Evolutionary conservation across 2,329 filamentous ascomycete genomes (phyloP).

Genomic region (Cordyceps tenuipes): DNA sequence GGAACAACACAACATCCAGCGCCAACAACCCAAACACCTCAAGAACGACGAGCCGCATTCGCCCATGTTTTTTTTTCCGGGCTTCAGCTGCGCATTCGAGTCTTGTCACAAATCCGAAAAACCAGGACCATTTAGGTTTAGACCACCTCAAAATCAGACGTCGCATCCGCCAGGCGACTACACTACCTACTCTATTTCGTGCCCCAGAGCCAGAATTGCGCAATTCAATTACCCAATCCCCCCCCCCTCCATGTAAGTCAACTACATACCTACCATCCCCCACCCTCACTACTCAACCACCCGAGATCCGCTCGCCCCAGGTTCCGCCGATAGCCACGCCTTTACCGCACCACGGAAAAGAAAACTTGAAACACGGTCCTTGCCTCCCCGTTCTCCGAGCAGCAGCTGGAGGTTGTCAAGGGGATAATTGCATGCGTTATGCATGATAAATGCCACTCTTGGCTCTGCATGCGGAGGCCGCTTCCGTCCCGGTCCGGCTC

Average conservation of each 20-base stretch:
- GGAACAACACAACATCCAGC: background rate
- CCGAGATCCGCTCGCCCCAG: slow-evolving; percentile 12
- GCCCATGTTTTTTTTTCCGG: background rate
- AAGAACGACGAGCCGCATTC: background rate
- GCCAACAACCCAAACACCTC: background rate
- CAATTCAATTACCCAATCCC: too few species aligned
- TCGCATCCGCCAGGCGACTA: slow-evolving; percentile 1
- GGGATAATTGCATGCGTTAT: slow-evolving; percentile 8
- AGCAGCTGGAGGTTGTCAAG: background rate
- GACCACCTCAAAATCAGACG: slow-evolving; percentile 4
- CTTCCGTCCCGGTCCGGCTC: background rate
- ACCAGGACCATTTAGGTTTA: background rate
- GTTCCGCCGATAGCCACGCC: slow-evolving; percentile 10
- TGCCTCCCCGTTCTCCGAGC: background rate
- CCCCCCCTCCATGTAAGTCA: slow-evolving; percentile 3
- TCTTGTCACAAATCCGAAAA: too few species aligned
- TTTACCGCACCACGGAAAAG: background rate
- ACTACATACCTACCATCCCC: background rate
- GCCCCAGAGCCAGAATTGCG: slow-evolving; percentile 6
- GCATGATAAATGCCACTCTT: background rate
- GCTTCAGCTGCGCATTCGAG: background rate
- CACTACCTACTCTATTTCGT: slow-evolving; percentile 5
- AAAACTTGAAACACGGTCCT: background rate
- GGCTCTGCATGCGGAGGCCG: background rate
- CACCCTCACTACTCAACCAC: background rate